Evolutionary conservation across 1,284 basidiomycete species (phyloP), one percentile per base, ranked within the genome.

Genomic region (Lentinus polychrous): DNA sequence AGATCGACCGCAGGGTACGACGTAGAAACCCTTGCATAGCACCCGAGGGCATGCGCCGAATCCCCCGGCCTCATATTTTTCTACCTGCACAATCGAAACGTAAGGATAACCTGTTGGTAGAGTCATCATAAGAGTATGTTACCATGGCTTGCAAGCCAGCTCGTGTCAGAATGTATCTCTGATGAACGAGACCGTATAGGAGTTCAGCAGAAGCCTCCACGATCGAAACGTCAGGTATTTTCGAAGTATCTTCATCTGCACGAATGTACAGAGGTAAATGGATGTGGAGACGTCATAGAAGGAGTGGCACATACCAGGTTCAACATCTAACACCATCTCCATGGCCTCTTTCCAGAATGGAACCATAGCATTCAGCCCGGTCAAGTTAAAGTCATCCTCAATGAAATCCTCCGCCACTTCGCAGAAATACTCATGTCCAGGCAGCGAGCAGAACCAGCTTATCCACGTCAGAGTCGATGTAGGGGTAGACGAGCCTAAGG

Each of bases 321-420:
- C 96, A 46, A 99, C 95, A 68, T 99, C 96, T 52, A 99, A 71
- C n/a, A 99, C 94, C 96, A 99, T 99, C 72, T 99, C 96, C 81
- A 99, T 86, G 23, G 96, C 96, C 67, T 99, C 96, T 68, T 97
- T 94, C 92, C 96, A 99, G 65, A 99, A 99, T 8, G 96, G 87
- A 27, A 99, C 94, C 77, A 97, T 86, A 15, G 83, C 79, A 64
- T 94, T 94, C 56, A 99, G 71, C 1, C 96, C 96, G 0, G 96
- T 99, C 47, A 99, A 74, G 71, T 99, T 99, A 73, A 99, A 99
- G 66, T 99, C 96, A 69, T 99, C 96, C 66, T 99, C 96, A 66
- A 99, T 99, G 67, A 98, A 99, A 63, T 99, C 95, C 64, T 99
- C 94, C 48, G 89, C 84, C 17, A 98, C 94, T 70, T 95, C 93